phyloP scores from a whole-genome alignment of 2,329 filamentous ascomycete genomes.

The Phoma sp. region DNA sequence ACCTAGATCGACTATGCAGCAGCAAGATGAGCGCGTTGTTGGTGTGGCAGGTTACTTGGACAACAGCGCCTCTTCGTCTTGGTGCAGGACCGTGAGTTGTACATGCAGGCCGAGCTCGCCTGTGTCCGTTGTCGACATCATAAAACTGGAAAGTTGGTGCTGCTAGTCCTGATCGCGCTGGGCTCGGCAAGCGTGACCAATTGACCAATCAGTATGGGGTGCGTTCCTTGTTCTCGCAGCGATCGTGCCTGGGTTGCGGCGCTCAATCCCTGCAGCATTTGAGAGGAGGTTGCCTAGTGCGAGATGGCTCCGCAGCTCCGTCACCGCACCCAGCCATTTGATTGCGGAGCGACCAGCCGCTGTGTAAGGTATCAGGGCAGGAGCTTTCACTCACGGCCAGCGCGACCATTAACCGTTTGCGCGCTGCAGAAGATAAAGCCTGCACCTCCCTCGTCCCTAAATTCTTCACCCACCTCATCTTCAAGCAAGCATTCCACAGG shows the following conservation, averaged over 20 bases:
- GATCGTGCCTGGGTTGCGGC: conserved; percentile 25
- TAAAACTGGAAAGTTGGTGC: conserved; percentile 21
- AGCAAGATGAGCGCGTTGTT: conserved; percentile 4
- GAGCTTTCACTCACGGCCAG: conserved; percentile 17
- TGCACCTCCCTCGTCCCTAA: conserved; percentile 14
- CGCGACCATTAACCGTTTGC: conserved; percentile 19
- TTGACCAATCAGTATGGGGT: conserved; percentile 24
- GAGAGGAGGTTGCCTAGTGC: conserved; percentile 4
- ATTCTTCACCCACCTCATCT: conserved; percentile 17
- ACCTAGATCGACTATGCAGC: conserved; percentile 8
- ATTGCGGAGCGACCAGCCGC: conserved; percentile 21
- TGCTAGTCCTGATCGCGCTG: conserved; percentile 10
- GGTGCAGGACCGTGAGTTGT: conserved; percentile 21
- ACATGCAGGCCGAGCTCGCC: conserved; percentile 23
- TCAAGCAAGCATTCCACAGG: conserved; percentile 17
- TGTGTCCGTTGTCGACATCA: conserved; percentile 26
- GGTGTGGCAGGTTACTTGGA: conserved; percentile 23
- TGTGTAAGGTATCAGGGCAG: conserved; percentile 18
- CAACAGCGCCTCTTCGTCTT: conserved; percentile 4
- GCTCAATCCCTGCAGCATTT: conserved; percentile 19
- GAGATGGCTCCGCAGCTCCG: conserved; percentile 17
- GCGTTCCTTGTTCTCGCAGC: conserved; percentile 23
- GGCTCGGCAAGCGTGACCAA: conserved; percentile 13
- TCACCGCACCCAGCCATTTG: conserved; percentile 27
- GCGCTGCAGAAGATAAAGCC: conserved; percentile 14